Evolutionary conservation across 805 yeast genomes (phyloP).

Genomic region (Wickerhamomyces kurtzmanii): DNA sequence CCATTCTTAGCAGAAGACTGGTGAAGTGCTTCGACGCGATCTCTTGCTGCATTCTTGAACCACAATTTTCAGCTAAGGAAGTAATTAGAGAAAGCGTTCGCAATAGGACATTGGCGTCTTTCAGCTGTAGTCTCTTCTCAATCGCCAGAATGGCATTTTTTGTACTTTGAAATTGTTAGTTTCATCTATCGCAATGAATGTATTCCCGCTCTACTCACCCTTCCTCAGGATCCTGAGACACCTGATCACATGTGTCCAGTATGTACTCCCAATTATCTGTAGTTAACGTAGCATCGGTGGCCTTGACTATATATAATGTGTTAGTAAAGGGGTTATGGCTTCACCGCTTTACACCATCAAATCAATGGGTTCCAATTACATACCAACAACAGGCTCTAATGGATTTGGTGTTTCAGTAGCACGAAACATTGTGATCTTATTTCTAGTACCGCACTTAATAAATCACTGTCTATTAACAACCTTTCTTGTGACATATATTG

Average conservation of each 20-base stretch:
- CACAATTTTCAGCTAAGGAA: conserved; percentile 70
- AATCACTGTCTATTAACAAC: no score
- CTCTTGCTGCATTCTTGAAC: conserved; percentile 54
- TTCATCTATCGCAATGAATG: no score
- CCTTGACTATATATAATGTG: conserved; percentile 28
- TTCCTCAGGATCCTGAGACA: conserved; percentile 50
- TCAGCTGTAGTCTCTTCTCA: conserved; percentile 34
- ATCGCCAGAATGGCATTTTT: conserved; percentile 35
- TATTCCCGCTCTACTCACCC: conserved; percentile 26
- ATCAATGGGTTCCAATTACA: no score
- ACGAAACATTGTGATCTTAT: no score
- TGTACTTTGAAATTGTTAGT: no score
- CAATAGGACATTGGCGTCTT: conserved; percentile 58
- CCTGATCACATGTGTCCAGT: conserved; percentile 57
- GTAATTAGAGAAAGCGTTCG: conserved; percentile 45
- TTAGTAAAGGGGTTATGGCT: conserved; percentile 1
- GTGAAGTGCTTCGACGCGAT: conserved; percentile 52
- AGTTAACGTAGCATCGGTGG: conserved; percentile 55
- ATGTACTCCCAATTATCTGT: conserved; percentile 62
- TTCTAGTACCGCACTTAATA: no score
- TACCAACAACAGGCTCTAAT: no score
- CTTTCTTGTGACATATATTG: no score
- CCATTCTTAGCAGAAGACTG: conserved; percentile 33
- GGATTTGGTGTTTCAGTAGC: no score
- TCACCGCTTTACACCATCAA: no score